Conservation (phyloP, 2,329 filamentous ascomycete genomes). For the Fusarium heterosporum region DNA sequence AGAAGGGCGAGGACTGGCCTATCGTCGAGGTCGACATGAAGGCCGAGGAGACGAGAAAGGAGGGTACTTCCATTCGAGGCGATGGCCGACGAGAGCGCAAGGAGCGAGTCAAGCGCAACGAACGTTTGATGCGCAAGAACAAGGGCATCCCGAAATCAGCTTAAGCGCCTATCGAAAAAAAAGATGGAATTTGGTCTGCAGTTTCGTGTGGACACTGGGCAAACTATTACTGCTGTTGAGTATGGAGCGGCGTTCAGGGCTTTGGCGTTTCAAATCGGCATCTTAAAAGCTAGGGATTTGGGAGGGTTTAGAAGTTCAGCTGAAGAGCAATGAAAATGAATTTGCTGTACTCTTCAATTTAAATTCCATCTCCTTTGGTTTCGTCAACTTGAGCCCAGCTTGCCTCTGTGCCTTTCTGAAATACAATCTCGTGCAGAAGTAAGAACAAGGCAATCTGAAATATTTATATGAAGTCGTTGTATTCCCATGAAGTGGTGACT, state of each 20-base stretch:
- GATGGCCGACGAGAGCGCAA: constrained; percentile 73
- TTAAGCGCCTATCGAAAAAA: constrained; percentile 17
- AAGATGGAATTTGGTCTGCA: not conserved
- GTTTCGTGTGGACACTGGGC: constrained; percentile 22
- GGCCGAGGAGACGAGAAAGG: constrained; percentile 72
- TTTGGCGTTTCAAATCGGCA: constrained; percentile 47
- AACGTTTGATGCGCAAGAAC: constrained; percentile 76
- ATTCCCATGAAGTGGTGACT: no score
- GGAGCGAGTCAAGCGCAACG: constrained; percentile 78
- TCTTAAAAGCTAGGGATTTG: constrained; percentile 39
- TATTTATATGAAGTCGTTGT: no score
- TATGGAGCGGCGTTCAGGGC: constrained; percentile 49
- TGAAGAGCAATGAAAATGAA: constrained; percentile 37
- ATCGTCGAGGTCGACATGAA: constrained; percentile 90
- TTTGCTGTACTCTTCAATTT: constrained; percentile 32
- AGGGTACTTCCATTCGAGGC: constrained; percentile 70
- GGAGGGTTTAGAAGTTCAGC: constrained; percentile 31
- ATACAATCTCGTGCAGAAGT: constrained; percentile 37
- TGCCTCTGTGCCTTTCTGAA: not conserved
- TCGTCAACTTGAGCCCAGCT: constrained; percentile 34
- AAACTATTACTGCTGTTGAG: constrained; percentile 28
- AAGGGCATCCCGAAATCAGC: constrained; percentile 54
- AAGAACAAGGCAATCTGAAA: no score
- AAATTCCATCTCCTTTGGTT: constrained; percentile 29
- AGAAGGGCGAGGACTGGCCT: constrained; percentile 82